Percentiles rank a stretch among this genome's conserved stretches.
phyloP scores from a whole-genome alignment of 192 early-diverging fungal genomes.

The Backusella psychrophila region DNA sequence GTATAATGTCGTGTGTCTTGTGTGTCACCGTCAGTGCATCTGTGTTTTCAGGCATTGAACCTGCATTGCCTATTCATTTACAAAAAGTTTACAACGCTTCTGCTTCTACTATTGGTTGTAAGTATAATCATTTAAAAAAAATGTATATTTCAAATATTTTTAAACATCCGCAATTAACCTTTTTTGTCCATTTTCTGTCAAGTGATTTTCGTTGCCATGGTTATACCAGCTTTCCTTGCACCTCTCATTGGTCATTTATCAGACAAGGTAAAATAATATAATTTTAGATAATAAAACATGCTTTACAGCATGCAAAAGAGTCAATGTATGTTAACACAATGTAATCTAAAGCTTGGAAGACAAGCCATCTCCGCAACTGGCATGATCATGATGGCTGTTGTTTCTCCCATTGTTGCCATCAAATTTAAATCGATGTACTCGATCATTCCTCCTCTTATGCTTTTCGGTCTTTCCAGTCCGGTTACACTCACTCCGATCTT shows the following conservation, averaged over 20 bases:
- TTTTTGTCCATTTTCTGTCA: conserved; percentile 8
- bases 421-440: conserved; percentile 31
- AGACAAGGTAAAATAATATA: conserved; percentile 27
- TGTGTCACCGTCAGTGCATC: conserved; percentile 46
- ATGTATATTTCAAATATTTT: conserved; percentile 12
- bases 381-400: conserved; percentile 46
- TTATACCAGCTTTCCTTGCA: conserved; percentile 63
- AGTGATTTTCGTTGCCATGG: conserved; percentile 65
- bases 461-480: conserved; percentile 54
- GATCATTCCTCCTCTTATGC: conserved; percentile 43
- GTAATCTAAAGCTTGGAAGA: conserved; percentile 35
- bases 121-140: not conserved
- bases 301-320: not conserved
- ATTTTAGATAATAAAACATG: not conserved
- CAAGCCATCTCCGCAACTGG: conserved; percentile 45
- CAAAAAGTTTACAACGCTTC: conserved; percentile 34
- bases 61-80: conserved; percentile 53
- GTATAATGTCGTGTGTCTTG: conserved; percentile 41
- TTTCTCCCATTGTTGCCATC: conserved; percentile 41
- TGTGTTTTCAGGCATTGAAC: conserved; percentile 57
- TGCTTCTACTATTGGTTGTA: conserved; percentile 45
- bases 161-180: not conserved
- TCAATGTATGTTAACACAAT: not conserved
- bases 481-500: conserved; percentile 61
- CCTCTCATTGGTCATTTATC: conserved; percentile 56